A percentile compares a stretch with the other conserved stretches of the same genome.
Conservation (phyloP, 2,329 filamentous ascomycete species). For the Macrophomina pseudophaseolina region DNA sequence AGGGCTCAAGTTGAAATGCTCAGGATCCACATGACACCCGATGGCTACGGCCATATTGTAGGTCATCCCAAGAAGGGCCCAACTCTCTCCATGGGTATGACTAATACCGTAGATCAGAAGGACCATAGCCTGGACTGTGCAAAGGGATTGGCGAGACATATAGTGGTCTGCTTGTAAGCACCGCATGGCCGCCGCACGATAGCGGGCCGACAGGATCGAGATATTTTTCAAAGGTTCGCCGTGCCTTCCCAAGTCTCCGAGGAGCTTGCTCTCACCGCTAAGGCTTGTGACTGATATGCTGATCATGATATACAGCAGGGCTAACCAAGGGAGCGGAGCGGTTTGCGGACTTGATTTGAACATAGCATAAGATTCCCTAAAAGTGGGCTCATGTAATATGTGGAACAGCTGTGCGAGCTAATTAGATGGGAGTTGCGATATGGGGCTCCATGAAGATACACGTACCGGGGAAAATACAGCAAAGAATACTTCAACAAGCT, state of each 20-base stretch:
- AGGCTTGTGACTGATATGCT: background rate
- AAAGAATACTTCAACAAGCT: conserved; percentile 13
- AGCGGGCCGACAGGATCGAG: conserved; percentile 30
- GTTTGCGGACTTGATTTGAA: background rate
- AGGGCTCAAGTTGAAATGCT: conserved; percentile 40
- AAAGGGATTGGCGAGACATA: conserved; percentile 46
- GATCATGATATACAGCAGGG: background rate
- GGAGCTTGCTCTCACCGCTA: background rate
- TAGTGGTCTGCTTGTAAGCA: conserved; percentile 48
- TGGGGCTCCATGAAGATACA: background rate
- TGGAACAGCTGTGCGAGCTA: background rate
- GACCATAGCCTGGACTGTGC: conserved; percentile 47
- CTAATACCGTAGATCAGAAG: conserved; percentile 47
- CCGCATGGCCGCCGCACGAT: conserved; percentile 44
- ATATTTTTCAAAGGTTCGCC: background rate
- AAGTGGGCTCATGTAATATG: background rate
- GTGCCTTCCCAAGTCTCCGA: background rate
- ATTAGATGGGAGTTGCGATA: background rate
- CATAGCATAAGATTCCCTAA: background rate
- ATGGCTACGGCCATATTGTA: conserved; percentile 49
- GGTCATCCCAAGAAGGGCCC: conserved; percentile 48
- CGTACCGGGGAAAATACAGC: background rate
- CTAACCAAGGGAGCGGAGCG: background rate
- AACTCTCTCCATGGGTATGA: conserved; percentile 44
- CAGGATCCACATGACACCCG: conserved; percentile 50